Conservation (phyloP, 176 grass and related monocot genomes). For the Chloris gayana region DNA sequence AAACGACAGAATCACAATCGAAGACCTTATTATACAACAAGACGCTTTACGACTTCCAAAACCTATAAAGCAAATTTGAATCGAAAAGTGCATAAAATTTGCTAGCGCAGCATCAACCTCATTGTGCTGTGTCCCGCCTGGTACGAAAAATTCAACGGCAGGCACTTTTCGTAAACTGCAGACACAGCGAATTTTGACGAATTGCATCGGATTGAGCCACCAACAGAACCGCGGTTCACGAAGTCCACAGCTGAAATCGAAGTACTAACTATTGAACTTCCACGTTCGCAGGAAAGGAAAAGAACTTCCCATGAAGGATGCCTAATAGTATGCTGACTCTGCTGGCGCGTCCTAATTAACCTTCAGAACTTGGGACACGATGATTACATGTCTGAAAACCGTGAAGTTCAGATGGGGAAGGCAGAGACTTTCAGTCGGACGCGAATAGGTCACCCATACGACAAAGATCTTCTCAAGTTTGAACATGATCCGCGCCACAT, state of each 20-base stretch:
- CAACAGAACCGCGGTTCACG: too few relatives aligned
- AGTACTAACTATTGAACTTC: background rate
- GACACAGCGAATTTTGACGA: conserved; percentile 5
- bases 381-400: background rate
- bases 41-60: conserved; percentile 25
- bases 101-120: conserved; percentile 5
- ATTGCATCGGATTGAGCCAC: background rate
- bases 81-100: background rate
- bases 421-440: background rate
- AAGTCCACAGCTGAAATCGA: background rate
- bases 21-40: conserved; percentile 4
- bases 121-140: background rate
- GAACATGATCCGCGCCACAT: conserved; percentile 20
- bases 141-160: background rate
- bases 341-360: background rate
- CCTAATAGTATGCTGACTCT: background rate
- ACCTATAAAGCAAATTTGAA: conserved; percentile 34
- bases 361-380: conserved; percentile 9
- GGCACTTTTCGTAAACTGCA: background rate
- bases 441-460: background rate
- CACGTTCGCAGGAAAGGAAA: background rate
- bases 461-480: conserved; percentile 1
- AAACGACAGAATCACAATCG: background rate
- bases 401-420: conserved; percentile 21
- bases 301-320: background rate